Evolutionary conservation across 208 protist species (phyloP).

Genomic region (Zelonia costaricensis): DNA sequence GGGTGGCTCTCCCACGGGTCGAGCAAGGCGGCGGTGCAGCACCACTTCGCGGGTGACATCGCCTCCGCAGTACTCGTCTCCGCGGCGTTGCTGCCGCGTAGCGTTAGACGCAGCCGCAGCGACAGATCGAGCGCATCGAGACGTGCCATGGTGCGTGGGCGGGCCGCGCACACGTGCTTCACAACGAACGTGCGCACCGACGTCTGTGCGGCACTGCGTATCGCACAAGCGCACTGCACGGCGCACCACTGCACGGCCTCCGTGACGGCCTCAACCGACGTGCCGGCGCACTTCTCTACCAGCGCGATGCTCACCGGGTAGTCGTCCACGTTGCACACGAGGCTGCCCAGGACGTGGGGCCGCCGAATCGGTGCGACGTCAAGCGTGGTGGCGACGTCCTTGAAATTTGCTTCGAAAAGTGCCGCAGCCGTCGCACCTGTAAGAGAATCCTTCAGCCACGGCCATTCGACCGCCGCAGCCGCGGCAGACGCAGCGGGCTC

Average conservation of each 20-base stretch:
- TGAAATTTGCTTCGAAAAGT: slow-evolving; percentile 8
- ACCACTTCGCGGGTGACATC: slow-evolving; percentile 3
- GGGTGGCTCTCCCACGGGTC: slow-evolving; percentile 22
- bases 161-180: slow-evolving; percentile 10
- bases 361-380: slow-evolving; percentile 27
- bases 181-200: slow-evolving; percentile 10
- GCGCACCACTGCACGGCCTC: slow-evolving; percentile 10
- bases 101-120: slow-evolving; percentile 13
- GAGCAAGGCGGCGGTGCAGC: slow-evolving; percentile 16
- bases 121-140: slow-evolving; percentile 18
- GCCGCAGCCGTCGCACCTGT: too few relatives aligned
- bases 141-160: background rate
- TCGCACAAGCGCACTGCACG: background rate
- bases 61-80: background rate
- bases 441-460: too few relatives aligned
- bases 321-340: slow-evolving; percentile 18
- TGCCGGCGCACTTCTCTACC: slow-evolving; percentile 21
- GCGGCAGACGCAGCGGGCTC: too few relatives aligned
- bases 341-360: slow-evolving; percentile 21
- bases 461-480: too few relatives aligned
- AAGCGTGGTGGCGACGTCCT: slow-evolving; percentile 18
- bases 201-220: background rate
- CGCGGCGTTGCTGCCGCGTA: background rate
- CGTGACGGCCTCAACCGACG: slow-evolving; percentile 12
- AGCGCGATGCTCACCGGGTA: slow-evolving; percentile 14